Percentiles rank a stretch among this genome's conserved stretches.
phyloP scores from a whole-genome alignment of 2,329 filamentous ascomycete species.

The Talaromyces rugulosus region DNA sequence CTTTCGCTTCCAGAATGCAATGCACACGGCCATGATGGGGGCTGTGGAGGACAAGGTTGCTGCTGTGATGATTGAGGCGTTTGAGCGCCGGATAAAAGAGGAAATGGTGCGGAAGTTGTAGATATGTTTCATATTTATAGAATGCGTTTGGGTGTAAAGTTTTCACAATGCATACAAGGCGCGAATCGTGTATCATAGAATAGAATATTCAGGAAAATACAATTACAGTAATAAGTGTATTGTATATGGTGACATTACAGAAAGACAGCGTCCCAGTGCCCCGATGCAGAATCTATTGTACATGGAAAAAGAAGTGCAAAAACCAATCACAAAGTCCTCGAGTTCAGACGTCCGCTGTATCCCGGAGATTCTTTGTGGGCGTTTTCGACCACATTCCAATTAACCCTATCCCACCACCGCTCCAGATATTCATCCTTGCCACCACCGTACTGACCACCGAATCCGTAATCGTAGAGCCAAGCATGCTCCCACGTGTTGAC shows the following conservation, averaged over 20 bases:
- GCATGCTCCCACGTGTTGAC: slow-evolving; percentile 96
- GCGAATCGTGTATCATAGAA: neutral
- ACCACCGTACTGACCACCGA: slow-evolving; percentile 31
- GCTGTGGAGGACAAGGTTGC: slow-evolving; percentile 81
- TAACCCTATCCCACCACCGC: slow-evolving; percentile 80
- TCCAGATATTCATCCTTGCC: slow-evolving; percentile 75
- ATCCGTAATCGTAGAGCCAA: slow-evolving; percentile 78
- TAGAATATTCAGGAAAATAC: neutral
- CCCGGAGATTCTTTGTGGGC: slow-evolving; percentile 33
- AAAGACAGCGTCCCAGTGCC: slow-evolving; percentile 6
- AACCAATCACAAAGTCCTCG: slow-evolving; percentile 6
- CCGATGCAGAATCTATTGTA: slow-evolving; percentile 13
- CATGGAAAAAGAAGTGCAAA: slow-evolving; percentile 14
- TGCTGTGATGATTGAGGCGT: slow-evolving; percentile 85
- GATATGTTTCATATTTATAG: neutral
- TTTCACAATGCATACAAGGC: too few species aligned
- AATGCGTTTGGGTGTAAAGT: neutral
- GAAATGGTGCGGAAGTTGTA: slow-evolving; percentile 21
- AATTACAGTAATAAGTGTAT: neutral
- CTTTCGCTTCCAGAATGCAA: slow-evolving; percentile 82
- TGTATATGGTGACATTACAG: neutral
- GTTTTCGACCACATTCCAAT: slow-evolving; percentile 72
- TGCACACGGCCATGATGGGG: slow-evolving; percentile 77
- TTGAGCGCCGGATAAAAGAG: slow-evolving; percentile 72
- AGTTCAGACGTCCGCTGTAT: slow-evolving; percentile 5